A percentile compares a stretch with the other conserved stretches of the same genome.
Conservation (phyloP, 139 green algal genomes). For the Coelastrella sp. region DNA sequence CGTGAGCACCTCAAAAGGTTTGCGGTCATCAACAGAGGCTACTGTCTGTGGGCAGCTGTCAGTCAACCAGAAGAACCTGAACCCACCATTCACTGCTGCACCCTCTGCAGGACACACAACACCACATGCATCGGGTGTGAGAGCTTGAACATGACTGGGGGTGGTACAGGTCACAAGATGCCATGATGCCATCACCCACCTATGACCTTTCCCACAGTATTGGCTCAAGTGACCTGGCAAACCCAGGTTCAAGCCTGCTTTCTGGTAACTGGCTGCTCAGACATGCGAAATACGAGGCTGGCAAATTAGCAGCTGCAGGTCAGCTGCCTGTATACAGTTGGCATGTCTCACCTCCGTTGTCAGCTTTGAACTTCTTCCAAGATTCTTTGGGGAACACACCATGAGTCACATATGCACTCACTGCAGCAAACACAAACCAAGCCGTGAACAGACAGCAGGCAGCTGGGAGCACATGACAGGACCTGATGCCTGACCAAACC, state of each 20-base stretch:
- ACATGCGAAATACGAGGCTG: too few relatives aligned
- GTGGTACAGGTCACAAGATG: too few relatives aligned
- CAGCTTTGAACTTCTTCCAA: conserved; percentile 84
- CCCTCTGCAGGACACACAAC: conserved; percentile 39
- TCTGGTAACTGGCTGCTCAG: too few relatives aligned
- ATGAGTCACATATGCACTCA: conserved; percentile 97
- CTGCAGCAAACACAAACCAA: conserved; percentile 56
- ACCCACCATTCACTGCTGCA: conserved; percentile 58
- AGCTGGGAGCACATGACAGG: background rate
- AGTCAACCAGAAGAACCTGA: conserved; percentile 97
- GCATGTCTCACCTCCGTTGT: conserved; percentile 51
- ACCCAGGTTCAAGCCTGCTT: too few relatives aligned
- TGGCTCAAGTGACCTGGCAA: too few relatives aligned
- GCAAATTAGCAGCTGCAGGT: too few relatives aligned
- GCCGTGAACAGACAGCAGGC: background rate
- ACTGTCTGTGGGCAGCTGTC: conserved; percentile 94
- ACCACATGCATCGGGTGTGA: background rate
- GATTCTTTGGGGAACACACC: conserved; percentile 96
- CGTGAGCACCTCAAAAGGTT: conserved; percentile 94
- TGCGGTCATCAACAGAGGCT: conserved; percentile 66
- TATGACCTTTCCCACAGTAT: too few relatives aligned
- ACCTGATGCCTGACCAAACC: background rate
- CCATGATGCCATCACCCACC: too few relatives aligned
- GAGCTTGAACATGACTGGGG: too few relatives aligned
- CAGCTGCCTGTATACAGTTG: too few relatives aligned